Evolutionary conservation across 441 rosid species (phyloP), one percentile per base, ranked within the genome.

Genomic region (Erysimum pusillum): DNA sequence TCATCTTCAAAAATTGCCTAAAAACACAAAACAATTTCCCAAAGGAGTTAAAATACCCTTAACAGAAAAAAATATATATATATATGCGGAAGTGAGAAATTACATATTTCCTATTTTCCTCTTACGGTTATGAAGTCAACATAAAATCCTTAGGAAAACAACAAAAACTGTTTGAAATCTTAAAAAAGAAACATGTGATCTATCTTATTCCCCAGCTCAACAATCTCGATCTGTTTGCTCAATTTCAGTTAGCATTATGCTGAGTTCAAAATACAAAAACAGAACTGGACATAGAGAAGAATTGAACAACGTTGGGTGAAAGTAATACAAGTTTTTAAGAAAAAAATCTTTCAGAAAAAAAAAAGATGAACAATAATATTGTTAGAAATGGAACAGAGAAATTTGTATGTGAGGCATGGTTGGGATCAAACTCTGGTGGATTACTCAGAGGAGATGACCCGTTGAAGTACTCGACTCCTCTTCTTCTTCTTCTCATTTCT

Each of bases 401-500:
- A 9, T 54, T 38, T 22, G 53, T 76, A 12, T 76, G 75, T 54
- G 75, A 63, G 42, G 34, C 46, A 57, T 71, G 69, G 69, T 10
- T 25, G 10, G 75, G 69, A 44, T 38, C 69, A 68, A 52, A 1
- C 46, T 76, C 75, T 36, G 64, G 10, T 1, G 80, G 80, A 18
- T 1, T 63, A 4, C 42, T 61, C 7, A 61, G 39, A 34, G 80
- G 71, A 52, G 71, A 69, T 36, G 70, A 76, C 11, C 76, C 80
- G 3, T 54, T 22, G 2, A 3, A 60, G 1, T 63, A n/a, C 61
- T 72, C 81, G 35, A 28, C 76, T 25, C 79, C 75, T 48, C 74
- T 77, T 15, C 57, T 79, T 3, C 18, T 79, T 18, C n/a, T 79
- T 31, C 82, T 78, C 20, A 58, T 84, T 32, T 57, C 75, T 42